A percentile compares a stretch with the other conserved stretches of the same genome.
These are phyloP conservation scores for Trichosanthes cucumerina DNA, from an alignment of 306 rosid species.

Conservation along the genomic window DNA sequence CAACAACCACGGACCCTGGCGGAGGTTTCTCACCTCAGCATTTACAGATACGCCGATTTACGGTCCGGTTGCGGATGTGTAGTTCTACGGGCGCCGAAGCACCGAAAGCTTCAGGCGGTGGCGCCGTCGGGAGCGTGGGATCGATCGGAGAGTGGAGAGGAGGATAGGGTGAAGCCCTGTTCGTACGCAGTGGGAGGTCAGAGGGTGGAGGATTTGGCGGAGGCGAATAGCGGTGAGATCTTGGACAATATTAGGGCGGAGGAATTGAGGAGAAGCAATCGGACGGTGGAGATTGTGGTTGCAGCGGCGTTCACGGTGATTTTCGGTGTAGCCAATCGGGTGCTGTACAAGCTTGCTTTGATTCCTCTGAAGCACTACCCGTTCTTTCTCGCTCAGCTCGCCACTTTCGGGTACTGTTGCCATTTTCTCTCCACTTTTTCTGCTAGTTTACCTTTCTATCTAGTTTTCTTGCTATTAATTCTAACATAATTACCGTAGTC, in stretches of 20 bases:
- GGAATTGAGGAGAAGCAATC: conserved; percentile 15
- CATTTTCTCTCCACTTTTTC: neutral
- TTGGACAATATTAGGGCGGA: conserved; percentile 13
- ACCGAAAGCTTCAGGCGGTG: conserved; percentile 21
- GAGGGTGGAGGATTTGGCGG: conserved; percentile 18
- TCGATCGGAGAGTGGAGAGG: conserved; percentile 22
- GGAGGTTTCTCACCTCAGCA: conserved; percentile 7
- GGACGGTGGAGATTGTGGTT: conserved; percentile 42
- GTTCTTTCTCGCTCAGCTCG: conserved; percentile 88
- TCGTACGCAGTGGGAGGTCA: conserved; percentile 40
- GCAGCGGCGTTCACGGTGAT: conserved; percentile 64
- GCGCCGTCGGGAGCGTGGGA: conserved; percentile 26
- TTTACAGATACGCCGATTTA: neutral
- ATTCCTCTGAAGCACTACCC: conserved; percentile 83
- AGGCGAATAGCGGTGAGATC: conserved; percentile 14
- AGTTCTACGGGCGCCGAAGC: conserved; percentile 14
- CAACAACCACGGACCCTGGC: neutral
- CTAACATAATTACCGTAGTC: neutral
- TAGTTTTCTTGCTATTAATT: neutral
- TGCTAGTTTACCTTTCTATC: neutral
- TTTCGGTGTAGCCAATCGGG: conserved; percentile 74
- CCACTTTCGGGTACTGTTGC: conserved; percentile 67
- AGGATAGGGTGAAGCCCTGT: conserved; percentile 25
- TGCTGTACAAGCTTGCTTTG: conserved; percentile 75
- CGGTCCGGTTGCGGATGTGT: conserved; percentile 8